Conservation (phyloP, 805 yeast genomes). For the Candida xiaguanensis region DNA sequence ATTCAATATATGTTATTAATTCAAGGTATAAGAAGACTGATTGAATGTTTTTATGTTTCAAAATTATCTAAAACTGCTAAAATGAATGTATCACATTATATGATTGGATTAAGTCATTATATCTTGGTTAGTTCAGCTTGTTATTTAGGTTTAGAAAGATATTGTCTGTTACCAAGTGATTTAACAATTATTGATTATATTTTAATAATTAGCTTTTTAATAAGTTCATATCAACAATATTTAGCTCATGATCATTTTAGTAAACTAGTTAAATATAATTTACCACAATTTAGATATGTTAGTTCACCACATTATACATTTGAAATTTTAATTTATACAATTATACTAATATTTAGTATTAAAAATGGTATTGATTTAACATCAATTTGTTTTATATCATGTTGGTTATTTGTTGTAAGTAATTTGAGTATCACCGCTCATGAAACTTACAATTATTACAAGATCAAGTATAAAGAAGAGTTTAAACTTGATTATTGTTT, state of each 20-base stretch:
- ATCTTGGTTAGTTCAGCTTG: conserved; percentile 41
- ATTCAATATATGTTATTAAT: conserved; percentile 24
- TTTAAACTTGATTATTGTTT: conserved; percentile 29
- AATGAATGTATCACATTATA: conserved; percentile 65
- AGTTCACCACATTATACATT: conserved; percentile 70
- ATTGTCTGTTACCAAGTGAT: conserved; percentile 12
- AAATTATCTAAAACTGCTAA: conserved; percentile 45
- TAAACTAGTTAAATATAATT: conserved; percentile 48
- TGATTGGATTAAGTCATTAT: conserved; percentile 63
- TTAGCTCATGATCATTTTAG: conserved; percentile 50
- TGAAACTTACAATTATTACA: conserved; percentile 50
- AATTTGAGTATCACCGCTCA: conserved; percentile 56
- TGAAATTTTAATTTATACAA: conserved; percentile 54
- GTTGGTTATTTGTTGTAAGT: conserved; percentile 31
- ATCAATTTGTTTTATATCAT: conserved; percentile 17
- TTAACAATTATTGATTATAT: conserved; percentile 18
- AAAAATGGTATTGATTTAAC: conserved; percentile 3
- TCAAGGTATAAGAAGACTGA: conserved; percentile 54
- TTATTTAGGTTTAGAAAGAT: conserved; percentile 17
- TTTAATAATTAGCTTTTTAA: conserved; percentile 36
- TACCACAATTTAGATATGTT: conserved; percentile 46
- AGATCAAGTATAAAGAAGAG: conserved; percentile 21
- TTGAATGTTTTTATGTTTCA: conserved; percentile 51
- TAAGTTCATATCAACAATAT: conserved; percentile 53
- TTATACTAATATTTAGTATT: conserved; percentile 22